Conservation (phyloP, 2,329 filamentous ascomycete species). For the Pezicula rhizophila region DNA sequence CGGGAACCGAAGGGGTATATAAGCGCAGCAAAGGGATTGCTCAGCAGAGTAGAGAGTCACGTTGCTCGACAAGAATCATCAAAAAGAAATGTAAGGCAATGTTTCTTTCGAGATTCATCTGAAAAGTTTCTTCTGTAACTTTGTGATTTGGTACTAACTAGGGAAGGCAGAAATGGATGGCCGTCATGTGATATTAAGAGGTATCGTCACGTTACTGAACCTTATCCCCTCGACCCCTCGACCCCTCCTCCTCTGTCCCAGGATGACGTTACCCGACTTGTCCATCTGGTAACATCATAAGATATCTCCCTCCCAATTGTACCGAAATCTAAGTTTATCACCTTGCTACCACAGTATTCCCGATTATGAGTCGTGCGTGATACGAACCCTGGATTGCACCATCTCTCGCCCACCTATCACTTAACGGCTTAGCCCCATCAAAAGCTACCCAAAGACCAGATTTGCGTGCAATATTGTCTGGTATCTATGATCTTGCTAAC, state of each 20-base stretch:
- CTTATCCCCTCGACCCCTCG: too few species aligned
- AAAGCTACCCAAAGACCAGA: too few species aligned
- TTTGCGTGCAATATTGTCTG: too few species aligned
- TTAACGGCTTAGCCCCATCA: too few species aligned
- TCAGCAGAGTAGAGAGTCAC: constrained; percentile 3
- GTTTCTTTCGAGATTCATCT: too few species aligned
- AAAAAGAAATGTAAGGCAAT: neutral
- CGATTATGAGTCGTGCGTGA: constrained; percentile 9
- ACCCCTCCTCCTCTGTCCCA: too few species aligned
- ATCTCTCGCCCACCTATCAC: constrained; percentile 3
- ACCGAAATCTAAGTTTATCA: neutral
- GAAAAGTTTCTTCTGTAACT: neutral
- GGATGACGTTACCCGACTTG: too few species aligned
- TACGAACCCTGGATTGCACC: constrained; percentile 11
- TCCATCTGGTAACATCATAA: too few species aligned
- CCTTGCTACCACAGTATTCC: neutral
- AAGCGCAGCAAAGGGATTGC: constrained; percentile 2
- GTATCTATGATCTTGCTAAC: too few species aligned
- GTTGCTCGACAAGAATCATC: neutral
- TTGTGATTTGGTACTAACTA: too few species aligned
- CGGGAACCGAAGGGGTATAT: neutral
- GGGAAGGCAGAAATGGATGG: too few species aligned
- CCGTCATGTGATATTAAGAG: neutral
- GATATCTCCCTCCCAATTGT: too few species aligned
- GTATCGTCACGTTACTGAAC: neutral